Evolutionary conservation across 1,139 yeast genomes (phyloP), one percentile per base, ranked within the genome.

Genomic region (Ogataea hybrid): DNA sequence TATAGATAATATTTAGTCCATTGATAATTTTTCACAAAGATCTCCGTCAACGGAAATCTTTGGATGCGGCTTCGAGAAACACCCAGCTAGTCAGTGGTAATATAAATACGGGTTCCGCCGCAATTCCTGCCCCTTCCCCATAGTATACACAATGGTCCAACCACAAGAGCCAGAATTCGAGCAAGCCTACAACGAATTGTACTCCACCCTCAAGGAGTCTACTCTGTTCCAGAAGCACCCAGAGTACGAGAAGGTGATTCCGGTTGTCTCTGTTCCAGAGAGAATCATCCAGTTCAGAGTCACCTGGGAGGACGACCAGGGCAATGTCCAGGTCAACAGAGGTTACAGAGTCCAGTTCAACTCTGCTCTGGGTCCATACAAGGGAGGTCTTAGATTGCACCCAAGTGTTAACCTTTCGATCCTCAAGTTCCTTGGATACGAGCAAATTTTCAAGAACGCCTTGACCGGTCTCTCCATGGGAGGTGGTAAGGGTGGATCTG

Each of bases 401-500:
- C 97, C 97, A 59, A 76, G 95, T 46, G 98, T 92, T 58, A 92
- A 89, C 72, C 79, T 92, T 62, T 88, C 97, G 44, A 86, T 92
- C 66, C 79, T 92, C 66, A 92, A 92, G 74, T 92, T 92, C 71
- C 79, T 92, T 63, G 98, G 97, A 63, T 92, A 87, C 67, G 98
- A 92, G 76, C 98, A 92, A 74, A 89, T 89, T 69, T 92, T 92
- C 80, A 92, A 92, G 79, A 92, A 92, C 66, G 97, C 98, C 43
- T 77, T 92, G 63, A 92, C 98, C 58, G 97, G 97, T 61, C 79
- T 90, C 61, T 80, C 84, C 79, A 89, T 92, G 86, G 98, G 98
- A 67, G 98, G 98, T 76, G 98, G 96, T 73, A 92, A 92, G 71
- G 98, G 98, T 80, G 98, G 98, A 69, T 77, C 96, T 52, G 97